Conservation (phyloP, 306 rosid species). For the Sicyos baderoa region DNA sequence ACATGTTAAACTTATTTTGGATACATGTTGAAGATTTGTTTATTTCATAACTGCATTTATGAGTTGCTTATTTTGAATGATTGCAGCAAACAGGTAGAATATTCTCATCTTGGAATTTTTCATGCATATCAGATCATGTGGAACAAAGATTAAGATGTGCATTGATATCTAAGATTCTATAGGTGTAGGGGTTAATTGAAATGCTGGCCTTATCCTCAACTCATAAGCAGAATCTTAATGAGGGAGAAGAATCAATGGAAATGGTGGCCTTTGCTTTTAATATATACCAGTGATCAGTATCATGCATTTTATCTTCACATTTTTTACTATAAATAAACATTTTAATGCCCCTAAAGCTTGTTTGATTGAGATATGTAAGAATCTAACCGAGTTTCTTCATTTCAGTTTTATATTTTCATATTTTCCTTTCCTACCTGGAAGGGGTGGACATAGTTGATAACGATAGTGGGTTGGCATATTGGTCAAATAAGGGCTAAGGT, state of each 20-base stretch:
- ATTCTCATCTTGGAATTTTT: slow-evolving; percentile 29
- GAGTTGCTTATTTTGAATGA: neutral
- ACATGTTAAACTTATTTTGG: neutral
- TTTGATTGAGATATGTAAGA: slow-evolving; percentile 18
- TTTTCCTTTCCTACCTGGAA: slow-evolving; percentile 10
- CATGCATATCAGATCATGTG: slow-evolving; percentile 20
- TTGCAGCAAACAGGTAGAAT: slow-evolving; percentile 16
- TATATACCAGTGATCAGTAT: slow-evolving; percentile 18
- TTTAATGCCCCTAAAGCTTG: slow-evolving; percentile 7
- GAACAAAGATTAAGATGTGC: slow-evolving; percentile 29
- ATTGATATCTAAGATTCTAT: slow-evolving; percentile 21
- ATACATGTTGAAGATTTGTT: neutral
- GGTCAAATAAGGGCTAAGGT: too few species aligned
- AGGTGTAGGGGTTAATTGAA: slow-evolving; percentile 14
- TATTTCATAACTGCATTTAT: neutral
- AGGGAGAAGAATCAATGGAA: slow-evolving; percentile 21
- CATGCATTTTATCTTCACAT: slow-evolving; percentile 15
- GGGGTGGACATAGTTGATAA: slow-evolving; percentile 6
- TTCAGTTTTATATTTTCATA: neutral
- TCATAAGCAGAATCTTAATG: slow-evolving; percentile 9
- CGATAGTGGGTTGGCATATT: too few species aligned
- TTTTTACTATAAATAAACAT: slow-evolving; percentile 8
- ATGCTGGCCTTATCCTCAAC: slow-evolving; percentile 20
- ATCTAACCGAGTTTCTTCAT: slow-evolving; percentile 19
- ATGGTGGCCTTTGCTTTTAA: slow-evolving; percentile 19